Conservation (phyloP, 2,329 filamentous ascomycete genomes). For the Hymenoscyphus linearis region DNA sequence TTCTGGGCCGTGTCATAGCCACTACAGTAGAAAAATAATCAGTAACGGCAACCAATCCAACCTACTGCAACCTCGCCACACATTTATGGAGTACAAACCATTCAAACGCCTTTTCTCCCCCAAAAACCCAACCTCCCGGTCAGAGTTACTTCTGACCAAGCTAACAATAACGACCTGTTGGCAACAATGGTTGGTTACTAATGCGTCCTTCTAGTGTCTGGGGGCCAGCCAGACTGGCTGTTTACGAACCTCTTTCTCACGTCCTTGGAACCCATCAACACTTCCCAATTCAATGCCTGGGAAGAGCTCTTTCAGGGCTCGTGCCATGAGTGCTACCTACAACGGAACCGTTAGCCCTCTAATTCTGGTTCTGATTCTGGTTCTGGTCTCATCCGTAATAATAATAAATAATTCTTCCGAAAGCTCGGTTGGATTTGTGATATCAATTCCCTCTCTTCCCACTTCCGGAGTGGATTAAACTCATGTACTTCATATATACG, state of each 20-base stretch:
- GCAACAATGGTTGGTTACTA: neutral
- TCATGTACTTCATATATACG: too few relatives aligned
- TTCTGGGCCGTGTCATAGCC: slow-evolving; percentile 91
- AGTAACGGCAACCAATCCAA: too few relatives aligned
- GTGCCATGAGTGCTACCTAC: slow-evolving; percentile 70
- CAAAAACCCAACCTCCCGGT: slow-evolving; percentile 87
- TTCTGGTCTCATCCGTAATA: neutral
- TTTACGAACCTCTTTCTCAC: slow-evolving; percentile 70
- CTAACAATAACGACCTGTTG: slow-evolving; percentile 72
- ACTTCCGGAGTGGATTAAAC: neutral
- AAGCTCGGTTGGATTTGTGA: neutral
- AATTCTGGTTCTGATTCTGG: neutral
- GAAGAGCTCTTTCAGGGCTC: slow-evolving; percentile 71
- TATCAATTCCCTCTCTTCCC: too few relatives aligned
- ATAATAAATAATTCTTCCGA: neutral
- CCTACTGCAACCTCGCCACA: neutral
- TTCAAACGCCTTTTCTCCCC: slow-evolving; percentile 89
- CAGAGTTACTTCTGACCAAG: slow-evolving; percentile 84
- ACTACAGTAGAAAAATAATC: slow-evolving; percentile 57
- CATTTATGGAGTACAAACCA: slow-evolving; percentile 61
- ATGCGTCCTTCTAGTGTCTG: neutral
- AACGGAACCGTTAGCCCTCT: neutral
- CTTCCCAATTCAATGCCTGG: slow-evolving; percentile 90
- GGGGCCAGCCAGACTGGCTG: neutral
- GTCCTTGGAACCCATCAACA: slow-evolving; percentile 93